Evolutionary conservation across 1,284 basidiomycete genomes (phyloP).

Genomic region (Bondarzewia mesenterica): DNA sequence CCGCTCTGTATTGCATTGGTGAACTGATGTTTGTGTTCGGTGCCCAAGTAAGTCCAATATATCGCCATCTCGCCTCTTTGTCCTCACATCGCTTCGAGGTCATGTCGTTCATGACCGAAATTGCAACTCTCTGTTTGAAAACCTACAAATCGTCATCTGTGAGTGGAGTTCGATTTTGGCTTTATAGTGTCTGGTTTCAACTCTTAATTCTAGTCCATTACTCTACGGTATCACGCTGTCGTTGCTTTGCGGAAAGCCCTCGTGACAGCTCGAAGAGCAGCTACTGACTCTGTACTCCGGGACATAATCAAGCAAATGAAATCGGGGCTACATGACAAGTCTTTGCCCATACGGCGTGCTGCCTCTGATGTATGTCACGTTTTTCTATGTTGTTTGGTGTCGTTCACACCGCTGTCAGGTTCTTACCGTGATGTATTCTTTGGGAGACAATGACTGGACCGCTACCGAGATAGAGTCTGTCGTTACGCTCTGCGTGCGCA

Average conservation of each 20-base stretch:
- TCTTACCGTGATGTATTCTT: conserved; percentile 55
- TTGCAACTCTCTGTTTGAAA: conserved; percentile 58
- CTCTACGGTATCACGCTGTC: conserved; percentile 81
- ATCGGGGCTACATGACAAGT: conserved; percentile 74
- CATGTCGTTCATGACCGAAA: conserved; percentile 92
- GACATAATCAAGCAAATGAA: conserved; percentile 86
- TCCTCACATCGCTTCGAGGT: conserved; percentile 40
- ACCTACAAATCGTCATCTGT: conserved; percentile 68
- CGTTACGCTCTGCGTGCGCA: conserved; percentile 62
- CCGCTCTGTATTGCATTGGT: conserved; percentile 76
- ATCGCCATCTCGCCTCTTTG: not conserved
- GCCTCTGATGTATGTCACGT: conserved; percentile 57
- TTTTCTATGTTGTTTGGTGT: not conserved
- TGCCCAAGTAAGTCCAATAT: conserved; percentile 51
- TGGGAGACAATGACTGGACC: conserved; percentile 44
- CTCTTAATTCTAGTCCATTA: conserved; percentile 45
- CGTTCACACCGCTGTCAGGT: conserved; percentile 33
- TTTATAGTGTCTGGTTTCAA: not conserved
- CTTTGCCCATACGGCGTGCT: conserved; percentile 80
- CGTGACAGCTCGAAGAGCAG: conserved; percentile 70
- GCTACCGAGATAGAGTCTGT: conserved; percentile 71
- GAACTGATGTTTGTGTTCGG: conserved; percentile 84
- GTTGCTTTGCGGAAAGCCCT: conserved; percentile 72
- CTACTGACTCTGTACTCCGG: conserved; percentile 72
- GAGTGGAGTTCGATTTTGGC: conserved; percentile 16